These are phyloP conservation scores for Artemisia tridentata DNA, from an alignment of 129 eudicot species.

Conservation along the genomic window DNA sequence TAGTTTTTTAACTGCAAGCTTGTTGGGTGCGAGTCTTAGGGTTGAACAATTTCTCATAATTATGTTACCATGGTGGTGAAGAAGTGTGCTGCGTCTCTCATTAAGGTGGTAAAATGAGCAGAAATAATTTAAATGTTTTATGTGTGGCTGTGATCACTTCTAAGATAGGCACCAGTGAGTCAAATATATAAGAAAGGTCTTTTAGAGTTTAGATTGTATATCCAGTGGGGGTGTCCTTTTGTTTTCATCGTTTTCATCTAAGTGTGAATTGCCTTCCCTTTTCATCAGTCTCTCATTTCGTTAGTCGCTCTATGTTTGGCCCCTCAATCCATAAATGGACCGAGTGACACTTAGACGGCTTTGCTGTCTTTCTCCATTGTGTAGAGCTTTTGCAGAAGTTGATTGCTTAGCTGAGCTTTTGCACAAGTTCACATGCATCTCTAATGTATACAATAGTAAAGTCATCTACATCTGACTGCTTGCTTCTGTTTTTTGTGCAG, in stretches of 20 bases:
- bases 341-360: not conserved
- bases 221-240: not conserved
- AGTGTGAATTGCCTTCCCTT: not conserved
- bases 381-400: not conserved
- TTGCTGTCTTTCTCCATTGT: not conserved
- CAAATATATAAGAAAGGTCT: too few relatives aligned
- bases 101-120: too few relatives aligned
- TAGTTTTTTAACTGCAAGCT: too few relatives aligned
- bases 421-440: not conserved
- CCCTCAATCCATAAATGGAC: constrained; percentile 2
- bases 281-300: not conserved
- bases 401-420: not conserved
- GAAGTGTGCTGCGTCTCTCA: too few relatives aligned
- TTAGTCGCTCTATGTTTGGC: not conserved
- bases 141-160: too few relatives aligned
- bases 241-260: not conserved
- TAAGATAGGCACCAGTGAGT: too few relatives aligned
- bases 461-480: constrained; percentile 6
- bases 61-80: too few relatives aligned
- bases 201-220: too few relatives aligned
- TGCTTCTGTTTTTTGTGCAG: constrained; percentile 28
- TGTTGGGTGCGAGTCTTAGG: too few relatives aligned
- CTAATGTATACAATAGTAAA: constrained; percentile 9
- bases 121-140: too few relatives aligned
- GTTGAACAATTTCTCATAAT: too few relatives aligned